Base-by-base conservation (phyloP, 73 alveolate species). In the Urostyla sp. region DNA sequence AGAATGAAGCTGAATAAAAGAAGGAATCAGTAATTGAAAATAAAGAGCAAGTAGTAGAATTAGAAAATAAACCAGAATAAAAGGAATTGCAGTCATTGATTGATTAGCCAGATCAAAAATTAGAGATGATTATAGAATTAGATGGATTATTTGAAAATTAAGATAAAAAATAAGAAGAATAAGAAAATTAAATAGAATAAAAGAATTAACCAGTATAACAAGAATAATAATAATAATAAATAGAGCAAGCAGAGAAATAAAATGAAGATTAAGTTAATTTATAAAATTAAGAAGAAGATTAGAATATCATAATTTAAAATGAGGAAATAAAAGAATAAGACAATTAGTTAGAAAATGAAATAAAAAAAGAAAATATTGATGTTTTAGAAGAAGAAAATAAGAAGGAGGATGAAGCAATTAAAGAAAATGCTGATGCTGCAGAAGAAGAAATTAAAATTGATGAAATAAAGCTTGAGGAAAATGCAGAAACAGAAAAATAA, bases 321-420 rank as follows among this genome's bases (percentile, higher is more conserved):
- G 18, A 18, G 23, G 40, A 55, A 55, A 26, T 26, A 55, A 30
- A 55, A 24, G 43, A 6, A 24, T 24, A 55, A 21, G 50, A 59
- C 16, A 55, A 13, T 34, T 18, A 15, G 20, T 50, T 50, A 7
- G 6, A 8, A 32, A 50, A 8, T 28, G 31, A 35, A 40, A 5
- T 40, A 63, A 43, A 63, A 10, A 60, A 63, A 32, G 5, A 37
- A 40, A 6, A 63, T 11, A 40, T 40, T 40, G 10, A 40, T 11
- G 51, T 40, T 40, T 10, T 40, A 15, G 51, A 40, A 40, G 58
- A 63, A 63, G 58, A 37, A 43, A 46, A 63, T 23, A n/a, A 63
- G 44, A 21, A 28, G n/a, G 58, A 63, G 30, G 79, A 23, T 4
- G 27, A 59, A 32, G 56, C 37, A 35, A 13, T 35, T 31, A 7